A percentile compares a stretch with the other conserved stretches of the same genome.
phyloP scores from a whole-genome alignment of 2,329 filamentous ascomycete genomes.

The Tolypocladium ophioglossoides region DNA sequence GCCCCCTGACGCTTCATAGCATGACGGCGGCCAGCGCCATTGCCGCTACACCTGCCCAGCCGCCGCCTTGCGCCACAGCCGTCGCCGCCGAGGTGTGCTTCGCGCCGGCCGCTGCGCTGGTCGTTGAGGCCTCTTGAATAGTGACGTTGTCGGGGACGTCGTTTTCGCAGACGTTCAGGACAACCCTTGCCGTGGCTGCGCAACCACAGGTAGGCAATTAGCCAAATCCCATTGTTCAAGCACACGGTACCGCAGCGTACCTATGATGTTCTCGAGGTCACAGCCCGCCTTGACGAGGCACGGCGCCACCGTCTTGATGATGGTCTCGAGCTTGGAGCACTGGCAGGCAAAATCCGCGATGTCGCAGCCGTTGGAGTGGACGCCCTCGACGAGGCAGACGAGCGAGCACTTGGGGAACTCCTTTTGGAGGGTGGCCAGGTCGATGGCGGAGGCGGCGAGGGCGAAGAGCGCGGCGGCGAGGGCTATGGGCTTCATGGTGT shows the following conservation, averaged over 20 bases:
- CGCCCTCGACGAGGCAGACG: conserved; percentile 22
- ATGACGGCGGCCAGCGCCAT: not conserved
- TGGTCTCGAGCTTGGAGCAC: conserved; percentile 23
- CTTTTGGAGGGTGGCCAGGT: conserved; percentile 7
- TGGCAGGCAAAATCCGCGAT: conserved; percentile 25
- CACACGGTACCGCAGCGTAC: conserved; percentile 12
- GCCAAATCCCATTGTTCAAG: not conserved
- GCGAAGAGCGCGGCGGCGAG: conserved; percentile 5
- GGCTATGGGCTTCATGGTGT: not conserved
- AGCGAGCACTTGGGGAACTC: conserved; percentile 27
- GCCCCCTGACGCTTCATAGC: not conserved
- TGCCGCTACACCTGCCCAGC: not conserved
- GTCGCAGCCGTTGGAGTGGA: conserved; percentile 21
- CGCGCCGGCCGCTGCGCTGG: not conserved
- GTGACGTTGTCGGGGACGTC: not conserved
- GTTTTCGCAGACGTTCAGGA: conserved; percentile 1
- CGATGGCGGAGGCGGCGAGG: conserved; percentile 6
- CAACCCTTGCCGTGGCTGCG: conserved; percentile 2
- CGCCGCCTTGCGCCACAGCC: not conserved
- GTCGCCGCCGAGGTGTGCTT: not conserved
- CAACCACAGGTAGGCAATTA: not conserved
- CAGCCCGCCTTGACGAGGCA: conserved; percentile 26
- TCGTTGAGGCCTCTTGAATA: not conserved
- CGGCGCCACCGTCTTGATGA: conserved; percentile 21
- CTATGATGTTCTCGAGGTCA: conserved; percentile 20